Base-by-base conservation (phyloP, 2,329 filamentous ascomycete genomes). In the Alternaria dauci region DNA sequence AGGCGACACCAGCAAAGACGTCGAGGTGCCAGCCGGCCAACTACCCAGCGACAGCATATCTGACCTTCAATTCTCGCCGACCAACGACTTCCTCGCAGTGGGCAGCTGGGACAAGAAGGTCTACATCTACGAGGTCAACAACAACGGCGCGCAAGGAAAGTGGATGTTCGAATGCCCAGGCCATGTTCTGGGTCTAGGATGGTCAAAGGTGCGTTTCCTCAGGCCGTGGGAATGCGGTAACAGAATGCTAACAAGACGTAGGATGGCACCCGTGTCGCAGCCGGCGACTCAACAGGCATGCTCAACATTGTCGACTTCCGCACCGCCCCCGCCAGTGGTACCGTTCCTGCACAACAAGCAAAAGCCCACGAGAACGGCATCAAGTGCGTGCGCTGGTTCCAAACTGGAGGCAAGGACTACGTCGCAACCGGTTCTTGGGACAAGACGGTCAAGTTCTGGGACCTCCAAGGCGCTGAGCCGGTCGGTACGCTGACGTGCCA, bases 71-170 rank as follows among this genome's bases (percentile, higher is more conserved):
- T 99, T 97, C 82, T 94, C 91, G 14, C 88, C 90, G 1, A 84
- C 84, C 54, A 86, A 82, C 68, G 93, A 98, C 72, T 91, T 96
- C 76, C 85, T 99, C 18, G 93, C 94, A 25, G 92, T 97, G 36
- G 84, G 93, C 48, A 97, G 93, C 71, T 99, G 95, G 95, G 95
- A 99, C 81, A 96, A 96, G 83, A 96, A 97, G 79, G 93, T 98
- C 65, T 91, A 94, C 75, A 94, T 99, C 76, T 99, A 98, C 82
- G 93, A 98, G 79, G 93, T 98, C 76, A 88, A 90, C 58, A 88
- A 88, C 68, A 93, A 93, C 43, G 87, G 91, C 76, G 94, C 91
- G 74, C 88, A 93, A 76, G 93, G 93, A 51, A 94, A 94, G 74
- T 93, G 93, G 65, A 83, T 90, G 60, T 96, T 95, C 75, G 91